Percentiles rank a stretch among this genome's conserved stretches.
Conservation (phyloP, 208 protist genomes). For the Leishmania braziliensis region DNA sequence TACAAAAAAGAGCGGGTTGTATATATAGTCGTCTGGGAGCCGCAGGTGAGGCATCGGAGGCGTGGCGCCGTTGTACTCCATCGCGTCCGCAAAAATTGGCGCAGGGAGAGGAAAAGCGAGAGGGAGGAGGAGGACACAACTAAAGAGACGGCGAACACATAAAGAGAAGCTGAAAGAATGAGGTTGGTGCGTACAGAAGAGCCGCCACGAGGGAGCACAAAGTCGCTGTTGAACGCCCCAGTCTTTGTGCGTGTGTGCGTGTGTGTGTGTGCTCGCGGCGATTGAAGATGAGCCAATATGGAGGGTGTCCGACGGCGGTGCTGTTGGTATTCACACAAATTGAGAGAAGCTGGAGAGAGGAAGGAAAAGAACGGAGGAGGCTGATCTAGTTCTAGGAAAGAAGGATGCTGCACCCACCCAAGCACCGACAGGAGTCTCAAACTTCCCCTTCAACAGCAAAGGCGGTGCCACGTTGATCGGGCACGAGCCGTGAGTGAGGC, state of each 20-base stretch:
- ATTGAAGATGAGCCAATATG: background rate
- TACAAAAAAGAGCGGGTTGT: slow-evolving; percentile 25
- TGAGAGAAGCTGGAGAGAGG: background rate
- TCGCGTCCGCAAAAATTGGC: background rate
- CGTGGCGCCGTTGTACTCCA: slow-evolving; percentile 9
- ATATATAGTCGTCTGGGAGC: slow-evolving; percentile 24
- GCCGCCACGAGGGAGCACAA: background rate
- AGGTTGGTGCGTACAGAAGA: background rate
- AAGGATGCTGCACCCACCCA: background rate
- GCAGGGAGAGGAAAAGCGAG: background rate
- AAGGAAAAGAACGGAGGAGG: background rate
- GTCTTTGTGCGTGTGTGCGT: background rate
- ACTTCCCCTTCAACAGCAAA: background rate
- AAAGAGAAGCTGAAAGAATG: background rate
- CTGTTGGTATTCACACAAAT: background rate
- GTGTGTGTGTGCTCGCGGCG: background rate
- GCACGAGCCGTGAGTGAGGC: background rate
- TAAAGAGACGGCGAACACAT: background rate
- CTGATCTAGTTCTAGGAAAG: background rate
- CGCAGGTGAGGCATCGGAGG: slow-evolving; percentile 20
- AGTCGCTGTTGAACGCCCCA: background rate
- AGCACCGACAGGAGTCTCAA: background rate
- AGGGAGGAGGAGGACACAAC: background rate
- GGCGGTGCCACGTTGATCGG: background rate
- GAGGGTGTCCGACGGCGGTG: background rate